A percentile compares a stretch with the other conserved stretches of the same genome.
These are phyloP conservation scores for Lecanicillium sp. DNA, from an alignment of 2,329 filamentous ascomycete species.

Conservation along the genomic window DNA sequence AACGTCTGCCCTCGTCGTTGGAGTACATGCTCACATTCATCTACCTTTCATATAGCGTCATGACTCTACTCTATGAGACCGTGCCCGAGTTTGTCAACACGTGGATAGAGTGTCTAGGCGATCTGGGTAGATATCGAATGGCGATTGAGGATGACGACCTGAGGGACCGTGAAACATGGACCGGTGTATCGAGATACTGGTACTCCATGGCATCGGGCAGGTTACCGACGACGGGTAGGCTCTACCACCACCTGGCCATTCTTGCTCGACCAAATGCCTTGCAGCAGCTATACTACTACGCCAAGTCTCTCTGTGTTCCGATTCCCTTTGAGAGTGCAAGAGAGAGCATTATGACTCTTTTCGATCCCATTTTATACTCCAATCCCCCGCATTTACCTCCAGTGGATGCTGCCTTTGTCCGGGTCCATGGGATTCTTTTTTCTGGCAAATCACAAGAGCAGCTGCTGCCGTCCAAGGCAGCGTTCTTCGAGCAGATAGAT, in stretches of 20 bases:
- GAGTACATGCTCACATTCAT: slow-evolving; percentile 92
- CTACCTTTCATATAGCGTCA: slow-evolving; percentile 82
- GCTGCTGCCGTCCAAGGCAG: slow-evolving; percentile 34
- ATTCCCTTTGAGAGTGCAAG: slow-evolving; percentile 60
- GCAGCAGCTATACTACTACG: slow-evolving; percentile 66
- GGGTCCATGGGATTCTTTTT: slow-evolving; percentile 58
- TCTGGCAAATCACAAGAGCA: slow-evolving; percentile 38
- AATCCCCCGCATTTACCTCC: slow-evolving; percentile 23
- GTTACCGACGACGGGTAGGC: slow-evolving; percentile 63
- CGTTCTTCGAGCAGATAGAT: slow-evolving; percentile 49
- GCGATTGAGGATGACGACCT: slow-evolving; percentile 81
- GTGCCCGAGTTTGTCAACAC: slow-evolving; percentile 77
- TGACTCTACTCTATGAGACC: slow-evolving; percentile 79
- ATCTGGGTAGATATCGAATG: slow-evolving; percentile 78
- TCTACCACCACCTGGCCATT: slow-evolving; percentile 86
- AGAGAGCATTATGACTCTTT: slow-evolving; percentile 63
- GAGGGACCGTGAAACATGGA: slow-evolving; percentile 72
- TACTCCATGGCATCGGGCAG: slow-evolving; percentile 76
- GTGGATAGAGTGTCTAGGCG: slow-evolving; percentile 90
- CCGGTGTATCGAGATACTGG: slow-evolving; percentile 72
- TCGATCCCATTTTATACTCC: slow-evolving; percentile 48
- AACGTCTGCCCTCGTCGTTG: slow-evolving; percentile 65
- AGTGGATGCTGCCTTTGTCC: slow-evolving; percentile 54
- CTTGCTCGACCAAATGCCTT: slow-evolving; percentile 61
- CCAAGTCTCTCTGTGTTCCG: slow-evolving; percentile 60